A percentile compares a stretch with the other conserved stretches of the same genome.
Evolutionary conservation across 2,329 filamentous ascomycete genomes (phyloP).

Genomic region (Chaetomium globosum): DNA sequence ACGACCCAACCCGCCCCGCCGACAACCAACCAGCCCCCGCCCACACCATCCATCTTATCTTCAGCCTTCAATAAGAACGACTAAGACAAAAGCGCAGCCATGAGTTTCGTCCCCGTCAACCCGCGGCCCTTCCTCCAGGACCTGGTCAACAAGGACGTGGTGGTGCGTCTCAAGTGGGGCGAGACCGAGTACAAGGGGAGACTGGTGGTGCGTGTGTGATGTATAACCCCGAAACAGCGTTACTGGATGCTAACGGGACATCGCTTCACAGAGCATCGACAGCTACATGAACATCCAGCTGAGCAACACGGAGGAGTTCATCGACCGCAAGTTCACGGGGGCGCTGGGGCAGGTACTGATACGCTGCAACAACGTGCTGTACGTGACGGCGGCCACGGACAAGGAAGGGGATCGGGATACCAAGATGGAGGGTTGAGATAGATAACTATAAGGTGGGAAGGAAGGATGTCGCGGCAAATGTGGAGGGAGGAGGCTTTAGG

Average conservation of each 20-base stretch:
- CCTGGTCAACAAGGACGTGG: constrained; percentile 88
- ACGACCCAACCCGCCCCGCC: background rate
- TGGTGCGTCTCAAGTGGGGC: constrained; percentile 96
- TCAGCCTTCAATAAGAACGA: background rate
- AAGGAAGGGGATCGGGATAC: constrained; percentile 57
- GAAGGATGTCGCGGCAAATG: background rate
- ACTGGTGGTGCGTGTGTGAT: constrained; percentile 61
- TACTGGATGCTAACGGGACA: background rate
- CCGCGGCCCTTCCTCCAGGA: constrained; percentile 94
- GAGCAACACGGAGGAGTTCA: constrained; percentile 86
- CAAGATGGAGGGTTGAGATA: constrained; percentile 58
- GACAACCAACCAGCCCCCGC: background rate
- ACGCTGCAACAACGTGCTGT: constrained; percentile 91
- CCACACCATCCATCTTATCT: background rate
- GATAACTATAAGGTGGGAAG: background rate
- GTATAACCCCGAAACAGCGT: background rate
- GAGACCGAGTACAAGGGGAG: constrained; percentile 96
- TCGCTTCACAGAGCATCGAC: constrained; percentile 69
- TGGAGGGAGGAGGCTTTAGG: background rate
- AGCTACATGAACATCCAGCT: constrained; percentile 99
- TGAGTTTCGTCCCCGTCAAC: constrained; percentile 83
- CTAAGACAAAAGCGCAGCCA: constrained; percentile 20
- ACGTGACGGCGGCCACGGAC: constrained; percentile 67
- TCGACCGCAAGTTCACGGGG: constrained; percentile 82
- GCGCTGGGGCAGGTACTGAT: constrained; percentile 90